Base-by-base conservation (phyloP, 169 alveolate genomes). In the Plasmodium malariae region DNA sequence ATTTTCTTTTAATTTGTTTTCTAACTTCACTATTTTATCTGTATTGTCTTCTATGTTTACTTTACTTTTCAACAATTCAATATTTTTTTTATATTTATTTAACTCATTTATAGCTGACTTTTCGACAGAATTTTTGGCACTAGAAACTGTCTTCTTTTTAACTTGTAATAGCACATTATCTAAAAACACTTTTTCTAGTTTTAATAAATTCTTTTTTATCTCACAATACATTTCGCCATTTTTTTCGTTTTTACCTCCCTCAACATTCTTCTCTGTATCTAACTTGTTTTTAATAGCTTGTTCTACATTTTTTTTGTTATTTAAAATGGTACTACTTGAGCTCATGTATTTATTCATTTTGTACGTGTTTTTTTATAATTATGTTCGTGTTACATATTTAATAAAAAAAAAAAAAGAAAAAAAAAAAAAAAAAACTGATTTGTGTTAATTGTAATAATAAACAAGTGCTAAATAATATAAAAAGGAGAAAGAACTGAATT, bases 11-110 rank as follows among this genome's bases (percentile, higher is more conserved):
- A 76, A 36, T 48, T 76, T 76, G 40, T 76, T 76, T 76, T 76
- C 89, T 4, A 76, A 55, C 60, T 76, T 76, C 9, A 76, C 89
- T 62, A 76, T 76, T 63, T 76, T 76, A 67, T 76, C 76, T 21
- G 89, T 76, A 30, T 76, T 76, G 37, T 76, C 89, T 76, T 76
- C 89, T 62, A 76, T 63, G 55, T 69, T 65, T 65, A 76, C 89
- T 76, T 76, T 76, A 51, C 89, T 76, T 55, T 76, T 76, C 63
- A 76, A 48, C 26, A 76, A 19, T 63, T 76, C 89, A 51, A 76
- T 76, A 76, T 76, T 76, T 43, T 76, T 76, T 55, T 76, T 76
- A 54, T 76, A 76, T 48, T 76, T 76, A 54, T 76, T 76, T 65
- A 76, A 63, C 45, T 76, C 89, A 36, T 45, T 76, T 62, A 76